Percentiles rank a stretch among this genome's conserved stretches.
phyloP scores from a whole-genome alignment of 345 rosid genomes.

The Brassica cretica region DNA sequence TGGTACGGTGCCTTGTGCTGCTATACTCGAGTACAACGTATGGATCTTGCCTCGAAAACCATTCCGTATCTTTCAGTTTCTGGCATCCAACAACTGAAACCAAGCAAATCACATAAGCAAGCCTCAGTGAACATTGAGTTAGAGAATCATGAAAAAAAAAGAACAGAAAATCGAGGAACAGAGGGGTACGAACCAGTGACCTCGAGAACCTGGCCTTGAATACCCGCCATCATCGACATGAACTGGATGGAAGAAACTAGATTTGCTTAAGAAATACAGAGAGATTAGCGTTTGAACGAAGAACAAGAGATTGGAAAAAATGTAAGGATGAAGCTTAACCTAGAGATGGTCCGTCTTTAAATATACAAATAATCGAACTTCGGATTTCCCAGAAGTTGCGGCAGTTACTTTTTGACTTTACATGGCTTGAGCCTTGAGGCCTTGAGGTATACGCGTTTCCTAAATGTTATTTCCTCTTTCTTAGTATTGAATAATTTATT shows the following conservation, averaged over 20 bases:
- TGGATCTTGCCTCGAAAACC: constrained; percentile 75
- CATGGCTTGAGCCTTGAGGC: neutral
- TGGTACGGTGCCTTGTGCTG: constrained; percentile 51
- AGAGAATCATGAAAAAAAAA: neutral
- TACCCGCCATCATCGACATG: constrained; percentile 46
- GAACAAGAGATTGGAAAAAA: neutral
- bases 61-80: constrained; percentile 73
- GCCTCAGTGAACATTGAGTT: neutral
- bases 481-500: neutral
- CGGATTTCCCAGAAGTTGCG: constrained; percentile 17
- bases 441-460: neutral
- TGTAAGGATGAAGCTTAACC: neutral
- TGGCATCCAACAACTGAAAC: constrained; percentile 59
- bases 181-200: constrained; percentile 55
- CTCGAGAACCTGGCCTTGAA: constrained; percentile 79
- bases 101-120: neutral
- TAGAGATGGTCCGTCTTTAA: neutral
- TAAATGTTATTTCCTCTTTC: neutral
- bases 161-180: neutral
- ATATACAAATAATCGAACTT: neutral
- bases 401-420: constrained; percentile 4
- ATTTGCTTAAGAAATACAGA: neutral
- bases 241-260: neutral
- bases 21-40: constrained; percentile 65
- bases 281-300: neutral